Percentiles rank a stretch among this genome's conserved stretches.
Evolutionary conservation across 331 rosid genomes (phyloP).

Genomic region (Spiraea crenata): DNA sequence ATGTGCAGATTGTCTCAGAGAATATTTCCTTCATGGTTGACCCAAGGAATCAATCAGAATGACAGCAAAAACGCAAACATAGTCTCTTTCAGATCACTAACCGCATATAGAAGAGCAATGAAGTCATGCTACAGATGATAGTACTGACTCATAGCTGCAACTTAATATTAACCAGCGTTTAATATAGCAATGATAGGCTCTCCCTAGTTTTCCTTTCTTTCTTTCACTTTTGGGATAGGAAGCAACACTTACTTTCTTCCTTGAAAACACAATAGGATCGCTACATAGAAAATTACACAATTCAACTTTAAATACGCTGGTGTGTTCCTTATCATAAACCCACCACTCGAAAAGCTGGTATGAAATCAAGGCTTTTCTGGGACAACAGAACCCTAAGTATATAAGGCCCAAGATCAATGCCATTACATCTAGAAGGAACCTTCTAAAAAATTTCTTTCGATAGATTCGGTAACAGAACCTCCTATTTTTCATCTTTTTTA

Average conservation of each 20-base stretch:
- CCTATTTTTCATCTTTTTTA: no score
- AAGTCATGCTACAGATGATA: conserved; percentile 17
- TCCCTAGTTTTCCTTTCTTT: not conserved
- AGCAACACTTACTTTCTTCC: not conserved
- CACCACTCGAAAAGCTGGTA: no score
- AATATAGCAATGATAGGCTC: not conserved
- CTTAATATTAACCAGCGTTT: not conserved
- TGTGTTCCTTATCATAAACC: no score
- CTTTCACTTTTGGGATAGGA: not conserved
- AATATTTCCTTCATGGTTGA: conserved; percentile 52
- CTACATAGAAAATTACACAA: no score
- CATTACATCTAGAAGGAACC: no score
- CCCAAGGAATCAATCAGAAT: conserved; percentile 28
- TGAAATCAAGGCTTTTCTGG: no score
- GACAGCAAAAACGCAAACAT: conserved; percentile 12
- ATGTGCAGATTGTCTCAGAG: conserved; percentile 50
- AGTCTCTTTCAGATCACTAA: conserved; percentile 1
- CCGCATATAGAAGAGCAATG: not conserved
- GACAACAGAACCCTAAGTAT: no score
- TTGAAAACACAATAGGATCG: no score
- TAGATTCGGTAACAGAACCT: no score
- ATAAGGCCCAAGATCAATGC: no score
- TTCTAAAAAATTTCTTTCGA: no score
- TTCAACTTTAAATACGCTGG: no score
- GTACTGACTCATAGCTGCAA: not conserved